Percentiles rank a stretch among this genome's conserved stretches.
Evolutionary conservation across 2,329 filamentous ascomycete species (phyloP).

Genomic region (Fusarium verrucosum): DNA sequence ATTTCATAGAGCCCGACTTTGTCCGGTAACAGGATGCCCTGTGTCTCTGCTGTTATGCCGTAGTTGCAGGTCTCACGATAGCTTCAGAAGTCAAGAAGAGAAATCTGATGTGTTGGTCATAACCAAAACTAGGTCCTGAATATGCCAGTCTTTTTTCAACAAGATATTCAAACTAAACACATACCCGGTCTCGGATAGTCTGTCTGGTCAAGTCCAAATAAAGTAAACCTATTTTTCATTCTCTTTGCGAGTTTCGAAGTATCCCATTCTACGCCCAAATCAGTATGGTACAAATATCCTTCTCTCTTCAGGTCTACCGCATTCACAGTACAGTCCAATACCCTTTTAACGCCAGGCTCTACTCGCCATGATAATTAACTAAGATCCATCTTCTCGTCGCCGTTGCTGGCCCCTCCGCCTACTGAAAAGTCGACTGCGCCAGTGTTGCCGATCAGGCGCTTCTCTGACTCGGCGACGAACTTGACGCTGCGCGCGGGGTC

Average conservation of each 20-base stretch:
- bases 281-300: slow-evolving; percentile 46
- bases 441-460: slow-evolving; percentile 88
- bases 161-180: background rate
- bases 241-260: slow-evolving; percentile 23
- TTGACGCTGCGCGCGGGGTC: slow-evolving; percentile 87
- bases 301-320: slow-evolving; percentile 25
- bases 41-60: background rate
- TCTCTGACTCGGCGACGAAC: slow-evolving; percentile 90
- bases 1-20: too few relatives aligned
- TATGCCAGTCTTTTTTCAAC: background rate
- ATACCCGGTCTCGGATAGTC: background rate
- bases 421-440: slow-evolving; percentile 78
- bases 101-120: background rate
- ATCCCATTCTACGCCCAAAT: slow-evolving; percentile 43
- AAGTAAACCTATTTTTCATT: slow-evolving; percentile 18
- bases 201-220: background rate
- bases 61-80: background rate
- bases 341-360: slow-evolving; percentile 47
- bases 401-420: slow-evolving; percentile 33
- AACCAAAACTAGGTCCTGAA: background rate
- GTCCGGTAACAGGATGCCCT: background rate
- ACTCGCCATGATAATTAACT: slow-evolving; percentile 49
- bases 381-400: slow-evolving; percentile 60
- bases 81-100: background rate
- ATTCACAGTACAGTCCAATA: slow-evolving; percentile 32